phyloP scores from a whole-genome alignment of 1,139 yeast species.

The Candida frijolesensis region DNA sequence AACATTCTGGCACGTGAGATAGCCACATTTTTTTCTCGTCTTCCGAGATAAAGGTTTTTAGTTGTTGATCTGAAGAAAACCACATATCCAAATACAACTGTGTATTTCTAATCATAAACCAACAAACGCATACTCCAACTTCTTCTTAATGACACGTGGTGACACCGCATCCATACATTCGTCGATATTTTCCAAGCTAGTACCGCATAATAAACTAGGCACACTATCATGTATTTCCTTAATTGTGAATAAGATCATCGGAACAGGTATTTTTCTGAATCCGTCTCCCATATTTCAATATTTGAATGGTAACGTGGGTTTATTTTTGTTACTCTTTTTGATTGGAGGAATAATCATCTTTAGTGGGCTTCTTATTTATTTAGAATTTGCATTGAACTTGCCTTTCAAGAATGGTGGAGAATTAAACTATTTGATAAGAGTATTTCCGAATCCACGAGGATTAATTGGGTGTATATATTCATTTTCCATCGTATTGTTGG shows the following conservation, averaged over 20 bases:
- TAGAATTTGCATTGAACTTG: conserved; percentile 49
- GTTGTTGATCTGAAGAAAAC: background rate
- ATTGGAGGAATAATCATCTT: conserved; percentile 49
- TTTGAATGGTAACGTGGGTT: conserved; percentile 45
- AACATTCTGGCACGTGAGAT: background rate
- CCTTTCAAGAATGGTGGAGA: conserved; percentile 54
- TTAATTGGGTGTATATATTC: conserved; percentile 47
- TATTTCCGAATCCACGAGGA: conserved; percentile 38
- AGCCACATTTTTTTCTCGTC: background rate
- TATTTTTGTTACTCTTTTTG: conserved; percentile 42
- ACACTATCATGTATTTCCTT: conserved; percentile 33
- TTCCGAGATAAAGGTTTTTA: background rate
- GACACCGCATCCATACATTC: conserved; percentile 11
- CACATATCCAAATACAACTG: background rate
- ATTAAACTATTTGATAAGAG: conserved; percentile 50
- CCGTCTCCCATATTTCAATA: conserved; percentile 50
- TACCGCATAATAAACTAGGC: conserved; percentile 18
- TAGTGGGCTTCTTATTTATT: conserved; percentile 48
- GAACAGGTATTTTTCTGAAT: conserved; percentile 54
- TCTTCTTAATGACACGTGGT: background rate
- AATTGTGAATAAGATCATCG: conserved; percentile 53
- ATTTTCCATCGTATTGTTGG: conserved; percentile 49
- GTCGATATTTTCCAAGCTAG: conserved; percentile 5
- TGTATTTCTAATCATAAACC: background rate
- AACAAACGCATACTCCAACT: background rate